A percentile compares a stretch with the other conserved stretches of the same genome.
Evolutionary conservation across 306 rosid genomes (phyloP).

Genomic region (Canavalia gladiata): DNA sequence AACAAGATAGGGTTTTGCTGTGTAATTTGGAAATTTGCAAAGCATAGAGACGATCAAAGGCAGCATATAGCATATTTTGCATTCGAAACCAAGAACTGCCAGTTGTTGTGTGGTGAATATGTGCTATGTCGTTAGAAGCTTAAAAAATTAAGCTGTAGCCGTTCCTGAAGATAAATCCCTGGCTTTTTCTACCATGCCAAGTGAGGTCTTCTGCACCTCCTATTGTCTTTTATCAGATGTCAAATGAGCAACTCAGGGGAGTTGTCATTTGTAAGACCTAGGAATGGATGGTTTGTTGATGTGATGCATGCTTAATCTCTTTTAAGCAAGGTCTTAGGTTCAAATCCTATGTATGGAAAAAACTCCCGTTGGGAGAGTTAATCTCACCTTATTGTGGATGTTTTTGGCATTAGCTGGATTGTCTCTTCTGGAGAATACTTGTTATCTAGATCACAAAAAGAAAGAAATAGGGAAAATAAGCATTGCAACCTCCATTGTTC

Average conservation of each 20-base stretch:
- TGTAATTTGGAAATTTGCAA: constrained; percentile 17
- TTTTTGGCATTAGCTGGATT: too few relatives aligned
- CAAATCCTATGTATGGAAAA: too few relatives aligned
- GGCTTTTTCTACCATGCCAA: neutral
- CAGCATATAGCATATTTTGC: constrained; percentile 24
- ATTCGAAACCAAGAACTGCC: neutral
- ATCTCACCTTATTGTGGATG: too few relatives aligned
- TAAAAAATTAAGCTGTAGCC: constrained; percentile 8
- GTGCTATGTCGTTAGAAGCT: neutral
- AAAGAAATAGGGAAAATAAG: neutral
- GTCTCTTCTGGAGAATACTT: too few relatives aligned
- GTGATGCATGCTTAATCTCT: too few relatives aligned
- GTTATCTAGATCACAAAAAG: too few relatives aligned
- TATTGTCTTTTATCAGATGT: constrained; percentile 13
- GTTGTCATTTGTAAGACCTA: neutral
- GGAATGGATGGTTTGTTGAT: too few relatives aligned
- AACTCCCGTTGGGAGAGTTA: too few relatives aligned
- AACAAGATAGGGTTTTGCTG: constrained; percentile 18
- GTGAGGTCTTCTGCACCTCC: constrained; percentile 9
- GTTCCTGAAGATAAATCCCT: neutral
- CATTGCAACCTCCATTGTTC: constrained; percentile 15
- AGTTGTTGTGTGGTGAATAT: constrained; percentile 30
- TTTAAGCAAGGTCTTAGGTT: too few relatives aligned
- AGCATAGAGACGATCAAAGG: constrained; percentile 10
- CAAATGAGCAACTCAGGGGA: neutral